Base-by-base conservation (phyloP, 345 rosid species). In the Salix caprea region DNA sequence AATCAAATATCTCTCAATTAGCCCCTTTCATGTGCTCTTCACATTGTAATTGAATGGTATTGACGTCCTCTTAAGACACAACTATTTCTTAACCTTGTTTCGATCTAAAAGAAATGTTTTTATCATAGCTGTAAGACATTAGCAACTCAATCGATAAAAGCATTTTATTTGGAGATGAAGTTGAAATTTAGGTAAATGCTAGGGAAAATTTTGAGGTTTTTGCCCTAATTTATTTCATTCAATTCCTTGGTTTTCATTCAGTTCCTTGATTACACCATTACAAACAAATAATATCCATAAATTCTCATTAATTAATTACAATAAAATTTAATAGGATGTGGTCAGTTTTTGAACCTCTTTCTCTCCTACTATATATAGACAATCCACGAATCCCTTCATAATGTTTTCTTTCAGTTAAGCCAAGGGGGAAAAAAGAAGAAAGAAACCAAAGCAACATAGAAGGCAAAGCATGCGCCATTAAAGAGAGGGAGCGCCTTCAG, bases 341-440 rank as follows among this genome's bases (percentile, higher is more conserved):
- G 81, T 84, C 79, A 32, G 81, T 82, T 84, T 71, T 12, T 3
- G 14, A 10, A 13, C 11, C 64, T 58, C 60, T 72, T 69, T n/a
- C 78, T 58, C 40, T 65, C 58, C 64, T 23, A 37, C 16, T n/a
- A 61, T 73, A 72, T 14, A 32, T 15, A 72, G 37, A 65, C 73
- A 54, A 19, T 58, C 70, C 75, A 52, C 65, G 58, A 36, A 28
- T 28, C 71, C 64, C 52, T 58, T 14, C 71, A 26, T 81, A 40
- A 70, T 80, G 67, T 77, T 62, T 76, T 54, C 54, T 79, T 75
- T 83, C 74, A 71, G 80, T 69, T 80, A 70, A 78, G 76, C 76
- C 73, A 23, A 24, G 12, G 62, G 1, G 5, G 14, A 4, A 12
- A 46, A 23, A 10, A 10, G 21, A n/a, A 58, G 24, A 73, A 37